Evolutionary conservation across 768 basidiomycete genomes (phyloP).

Genomic region (Lentinus tigrinus): DNA sequence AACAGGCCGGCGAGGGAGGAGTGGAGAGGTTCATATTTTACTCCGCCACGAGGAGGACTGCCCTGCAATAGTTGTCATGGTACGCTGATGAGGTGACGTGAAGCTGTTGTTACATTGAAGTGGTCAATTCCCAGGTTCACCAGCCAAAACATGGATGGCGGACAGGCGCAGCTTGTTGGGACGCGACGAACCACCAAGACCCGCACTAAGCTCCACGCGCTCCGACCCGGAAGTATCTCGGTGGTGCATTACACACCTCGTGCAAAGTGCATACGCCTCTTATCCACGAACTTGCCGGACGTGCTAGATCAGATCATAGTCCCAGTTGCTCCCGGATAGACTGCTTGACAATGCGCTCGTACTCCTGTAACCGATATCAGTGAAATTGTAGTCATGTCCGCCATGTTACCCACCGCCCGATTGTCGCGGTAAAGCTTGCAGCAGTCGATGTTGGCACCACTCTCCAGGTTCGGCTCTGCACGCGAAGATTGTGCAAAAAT

Average conservation of each 20-base stretch:
- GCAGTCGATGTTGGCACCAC: constrained; percentile 95
- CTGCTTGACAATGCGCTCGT: constrained; percentile 81
- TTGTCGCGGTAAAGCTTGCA: constrained; percentile 96
- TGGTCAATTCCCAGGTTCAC: neutral
- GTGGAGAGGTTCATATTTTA: neutral
- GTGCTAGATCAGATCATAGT: constrained; percentile 39
- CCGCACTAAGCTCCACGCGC: neutral
- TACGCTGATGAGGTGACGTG: constrained; percentile 1
- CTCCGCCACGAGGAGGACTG: neutral
- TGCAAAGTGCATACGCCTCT: neutral
- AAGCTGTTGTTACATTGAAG: constrained; percentile 12
- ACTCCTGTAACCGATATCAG: constrained; percentile 51
- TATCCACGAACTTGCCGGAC: neutral
- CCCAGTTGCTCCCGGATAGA: constrained; percentile 87
- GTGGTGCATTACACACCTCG: no score
- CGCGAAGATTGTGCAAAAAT: neutral
- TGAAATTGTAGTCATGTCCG: neutral
- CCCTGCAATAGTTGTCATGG: constrained; percentile 2
- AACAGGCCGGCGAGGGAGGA: neutral
- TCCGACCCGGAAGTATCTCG: neutral
- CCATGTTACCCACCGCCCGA: constrained; percentile 42
- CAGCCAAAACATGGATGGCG: neutral
- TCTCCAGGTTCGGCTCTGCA: constrained; percentile 93
- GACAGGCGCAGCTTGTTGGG: neutral
- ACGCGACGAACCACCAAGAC: neutral